Percentiles rank a stretch among this genome's conserved stretches.
Conservation (phyloP, 1,284 basidiomycete species). For the Puccinia sorghi region DNA sequence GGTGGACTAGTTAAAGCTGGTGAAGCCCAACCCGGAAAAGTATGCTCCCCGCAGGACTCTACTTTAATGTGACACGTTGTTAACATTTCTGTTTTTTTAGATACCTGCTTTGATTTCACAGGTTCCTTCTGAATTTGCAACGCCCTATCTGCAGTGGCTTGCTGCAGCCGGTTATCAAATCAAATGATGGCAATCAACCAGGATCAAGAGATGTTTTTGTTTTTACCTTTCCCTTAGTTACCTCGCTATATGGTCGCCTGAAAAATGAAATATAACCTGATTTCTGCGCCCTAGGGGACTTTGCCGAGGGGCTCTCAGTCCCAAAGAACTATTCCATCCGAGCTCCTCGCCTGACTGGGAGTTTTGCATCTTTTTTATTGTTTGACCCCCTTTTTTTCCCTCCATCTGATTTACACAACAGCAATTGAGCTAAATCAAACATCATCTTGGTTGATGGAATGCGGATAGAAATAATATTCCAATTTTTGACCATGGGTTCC, state of each 20-base stretch:
- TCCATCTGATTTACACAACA: too few species aligned
- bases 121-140: conserved; percentile 36
- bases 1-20: conserved; percentile 45
- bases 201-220: background rate
- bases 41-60: background rate
- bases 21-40: conserved; percentile 50
- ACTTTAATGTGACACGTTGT: background rate
- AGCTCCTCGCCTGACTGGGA: too few species aligned
- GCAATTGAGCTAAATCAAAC: too few species aligned
- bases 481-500: too few species aligned
- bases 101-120: conserved; percentile 48
- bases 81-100: conserved; percentile 13
- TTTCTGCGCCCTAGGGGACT: background rate
- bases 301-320: background rate
- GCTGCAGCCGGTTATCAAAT: conserved; percentile 49
- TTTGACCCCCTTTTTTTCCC: too few species aligned
- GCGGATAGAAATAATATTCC: too few species aligned
- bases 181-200: conserved; percentile 1
- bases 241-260: background rate
- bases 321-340: background rate
- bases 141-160: conserved; percentile 50
- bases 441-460: too few species aligned
- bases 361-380: too few species aligned
- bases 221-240: background rate
- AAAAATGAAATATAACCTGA: background rate